phyloP scores from a whole-genome alignment of 768 basidiomycete genomes.

The Sarcomyxa edulis region DNA sequence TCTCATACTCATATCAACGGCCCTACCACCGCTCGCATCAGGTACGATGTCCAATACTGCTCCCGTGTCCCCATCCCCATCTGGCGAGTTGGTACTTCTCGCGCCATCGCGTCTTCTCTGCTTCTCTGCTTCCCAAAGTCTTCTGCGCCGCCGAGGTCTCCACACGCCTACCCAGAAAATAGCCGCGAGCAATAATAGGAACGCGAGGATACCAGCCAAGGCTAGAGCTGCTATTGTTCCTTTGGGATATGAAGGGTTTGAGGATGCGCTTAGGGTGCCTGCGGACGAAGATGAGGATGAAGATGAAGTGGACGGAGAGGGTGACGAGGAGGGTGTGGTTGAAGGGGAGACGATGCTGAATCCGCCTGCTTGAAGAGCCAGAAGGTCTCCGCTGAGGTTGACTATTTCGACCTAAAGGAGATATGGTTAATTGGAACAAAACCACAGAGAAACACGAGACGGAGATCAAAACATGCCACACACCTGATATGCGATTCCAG shows the following conservation, averaged over 20 bases:
- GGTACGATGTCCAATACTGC: slow-evolving; percentile 12
- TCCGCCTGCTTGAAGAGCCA: no score
- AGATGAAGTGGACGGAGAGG: slow-evolving; percentile 13
- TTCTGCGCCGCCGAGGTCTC: no score
- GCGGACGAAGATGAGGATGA: slow-evolving; percentile 13
- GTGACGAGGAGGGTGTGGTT: slow-evolving; percentile 4
- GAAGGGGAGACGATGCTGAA: slow-evolving; percentile 4
- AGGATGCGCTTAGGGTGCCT: slow-evolving; percentile 6
- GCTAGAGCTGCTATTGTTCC: slow-evolving; percentile 67
- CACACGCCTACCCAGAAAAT: slow-evolving; percentile 41
- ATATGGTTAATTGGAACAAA: no score
- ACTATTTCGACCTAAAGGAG: no score
- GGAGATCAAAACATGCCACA: no score
- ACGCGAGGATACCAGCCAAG: slow-evolving; percentile 49
- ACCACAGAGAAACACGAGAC: no score
- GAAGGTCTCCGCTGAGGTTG: no score
- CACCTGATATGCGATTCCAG: no score
- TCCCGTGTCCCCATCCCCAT: not conserved
- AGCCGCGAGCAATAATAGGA: slow-evolving; percentile 34
- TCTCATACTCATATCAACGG: slow-evolving; percentile 9
- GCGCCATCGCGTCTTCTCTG: no score
- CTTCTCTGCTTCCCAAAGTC: no score
- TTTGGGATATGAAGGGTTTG: slow-evolving; percentile 25
- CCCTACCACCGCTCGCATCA: slow-evolving; percentile 4
- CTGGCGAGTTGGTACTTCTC: no score